Percentiles rank a stretch among this genome's conserved stretches.
These are phyloP conservation scores for Sporothrix euskadiensis DNA, from an alignment of 2,329 filamentous ascomycete genomes.

Conservation along the genomic window DNA sequence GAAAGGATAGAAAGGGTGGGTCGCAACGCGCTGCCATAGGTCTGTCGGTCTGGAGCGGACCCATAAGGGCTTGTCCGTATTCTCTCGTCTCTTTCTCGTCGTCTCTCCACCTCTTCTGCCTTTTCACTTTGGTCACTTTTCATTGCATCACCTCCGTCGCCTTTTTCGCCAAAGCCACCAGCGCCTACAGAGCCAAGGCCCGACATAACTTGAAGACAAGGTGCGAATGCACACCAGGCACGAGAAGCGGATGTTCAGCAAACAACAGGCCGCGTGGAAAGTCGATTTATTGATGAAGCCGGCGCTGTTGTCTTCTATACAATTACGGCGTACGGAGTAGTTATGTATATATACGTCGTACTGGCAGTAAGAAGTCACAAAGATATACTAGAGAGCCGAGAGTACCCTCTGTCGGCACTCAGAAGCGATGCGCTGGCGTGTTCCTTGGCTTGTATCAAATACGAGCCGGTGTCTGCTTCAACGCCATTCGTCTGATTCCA, in stretches of 20 bases:
- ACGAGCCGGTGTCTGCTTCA: background rate
- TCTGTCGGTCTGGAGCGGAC: background rate
- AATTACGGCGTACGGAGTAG: background rate
- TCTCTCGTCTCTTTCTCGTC: background rate
- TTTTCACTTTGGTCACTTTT: background rate
- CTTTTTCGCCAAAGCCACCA: background rate
- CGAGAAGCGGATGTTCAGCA: background rate
- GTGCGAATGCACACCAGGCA: background rate
- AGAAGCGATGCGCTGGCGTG: background rate
- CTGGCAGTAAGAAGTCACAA: background rate
- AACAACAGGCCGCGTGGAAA: background rate
- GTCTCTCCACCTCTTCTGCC: background rate
- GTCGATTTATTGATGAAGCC: background rate
- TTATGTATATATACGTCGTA: too few relatives aligned
- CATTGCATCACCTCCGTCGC: background rate
- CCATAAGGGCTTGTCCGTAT: constrained; percentile 3
- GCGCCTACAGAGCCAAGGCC: background rate
- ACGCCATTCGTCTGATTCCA: background rate
- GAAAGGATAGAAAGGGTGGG: constrained; percentile 22
- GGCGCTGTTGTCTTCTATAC: background rate
- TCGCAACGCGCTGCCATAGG: constrained; percentile 19
- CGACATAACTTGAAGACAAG: too few relatives aligned
- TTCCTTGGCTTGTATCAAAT: constrained; percentile 13
- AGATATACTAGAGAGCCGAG: background rate
- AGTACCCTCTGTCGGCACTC: background rate